These are phyloP conservation scores for Begonia masoniana DNA, from an alignment of 306 rosid genomes.

Conservation along the genomic window DNA sequence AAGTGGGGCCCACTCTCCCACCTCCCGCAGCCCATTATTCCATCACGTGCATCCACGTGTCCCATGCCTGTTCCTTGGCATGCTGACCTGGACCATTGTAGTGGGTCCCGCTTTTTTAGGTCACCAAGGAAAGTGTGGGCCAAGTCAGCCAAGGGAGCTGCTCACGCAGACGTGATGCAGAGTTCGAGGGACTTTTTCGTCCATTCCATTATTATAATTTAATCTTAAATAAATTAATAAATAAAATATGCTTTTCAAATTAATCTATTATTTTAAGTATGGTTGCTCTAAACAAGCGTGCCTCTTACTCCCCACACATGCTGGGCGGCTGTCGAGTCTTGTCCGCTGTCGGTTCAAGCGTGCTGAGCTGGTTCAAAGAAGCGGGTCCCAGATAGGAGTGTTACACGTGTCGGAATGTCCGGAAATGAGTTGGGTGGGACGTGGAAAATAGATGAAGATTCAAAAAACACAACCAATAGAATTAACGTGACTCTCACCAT, in stretches of 20 bases:
- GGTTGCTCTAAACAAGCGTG: background rate
- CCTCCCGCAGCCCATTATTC: no score
- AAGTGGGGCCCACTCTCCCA: no score
- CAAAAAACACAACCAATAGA: background rate
- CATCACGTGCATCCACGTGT: no score
- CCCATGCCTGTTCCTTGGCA: no score
- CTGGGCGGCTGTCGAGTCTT: background rate
- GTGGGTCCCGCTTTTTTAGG: no score
- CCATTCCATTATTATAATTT: background rate
- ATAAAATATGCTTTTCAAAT: no score
- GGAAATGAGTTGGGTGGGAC: conserved; percentile 2
- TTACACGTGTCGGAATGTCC: conserved; percentile 2
- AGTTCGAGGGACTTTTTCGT: background rate
- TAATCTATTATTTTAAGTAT: no score
- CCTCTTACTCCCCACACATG: background rate
- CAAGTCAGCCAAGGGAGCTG: no score
- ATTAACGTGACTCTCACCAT: background rate
- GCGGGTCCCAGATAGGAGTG: background rate
- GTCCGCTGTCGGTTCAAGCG: background rate
- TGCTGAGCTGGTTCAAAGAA: background rate
- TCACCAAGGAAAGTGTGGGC: no score
- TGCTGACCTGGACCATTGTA: no score
- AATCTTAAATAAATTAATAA: no score
- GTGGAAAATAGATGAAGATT: background rate
- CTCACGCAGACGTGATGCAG: no score